These are phyloP conservation scores for Gossypium davidsonii DNA, from an alignment of 441 rosid genomes.

Conservation along the genomic window DNA sequence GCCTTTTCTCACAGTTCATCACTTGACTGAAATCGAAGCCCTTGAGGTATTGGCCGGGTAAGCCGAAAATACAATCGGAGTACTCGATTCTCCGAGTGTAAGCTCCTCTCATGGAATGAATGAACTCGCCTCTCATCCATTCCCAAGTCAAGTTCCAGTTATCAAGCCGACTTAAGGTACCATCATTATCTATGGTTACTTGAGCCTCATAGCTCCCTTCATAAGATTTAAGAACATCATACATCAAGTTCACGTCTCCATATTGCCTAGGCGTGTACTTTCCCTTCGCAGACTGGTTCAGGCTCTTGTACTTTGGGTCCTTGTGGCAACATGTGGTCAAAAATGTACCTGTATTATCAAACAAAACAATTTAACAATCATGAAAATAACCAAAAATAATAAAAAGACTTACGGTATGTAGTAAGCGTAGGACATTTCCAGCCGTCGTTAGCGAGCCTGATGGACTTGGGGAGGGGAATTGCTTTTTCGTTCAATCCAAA, in stretches of 20 bases:
- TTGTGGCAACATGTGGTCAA: slow-evolving; percentile 66
- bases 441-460: slow-evolving; percentile 36
- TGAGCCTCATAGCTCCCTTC: slow-evolving; percentile 62
- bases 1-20: slow-evolving; percentile 55
- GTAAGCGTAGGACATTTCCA: slow-evolving; percentile 41
- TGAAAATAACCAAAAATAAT: background rate
- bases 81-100: slow-evolving; percentile 37
- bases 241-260: slow-evolving; percentile 57
- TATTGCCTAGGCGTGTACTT: slow-evolving; percentile 38
- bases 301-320: slow-evolving; percentile 55
- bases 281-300: slow-evolving; percentile 20
- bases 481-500: slow-evolving; percentile 38
- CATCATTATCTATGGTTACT: slow-evolving; percentile 64
- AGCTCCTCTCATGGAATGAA: slow-evolving; percentile 62
- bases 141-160: slow-evolving; percentile 90
- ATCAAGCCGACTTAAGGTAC: slow-evolving; percentile 67
- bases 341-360: slow-evolving; percentile 26
- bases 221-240: slow-evolving; percentile 61
- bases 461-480: slow-evolving; percentile 42
- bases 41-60: slow-evolving; percentile 43
- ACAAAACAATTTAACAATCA: background rate
- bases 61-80: slow-evolving; percentile 48
- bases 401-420: slow-evolving; percentile 20
- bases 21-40: slow-evolving; percentile 70
- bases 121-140: slow-evolving; percentile 86